Evolutionary conservation across 1,139 yeast species (phyloP).

Genomic region (Debaryomyces psychrophilus): DNA sequence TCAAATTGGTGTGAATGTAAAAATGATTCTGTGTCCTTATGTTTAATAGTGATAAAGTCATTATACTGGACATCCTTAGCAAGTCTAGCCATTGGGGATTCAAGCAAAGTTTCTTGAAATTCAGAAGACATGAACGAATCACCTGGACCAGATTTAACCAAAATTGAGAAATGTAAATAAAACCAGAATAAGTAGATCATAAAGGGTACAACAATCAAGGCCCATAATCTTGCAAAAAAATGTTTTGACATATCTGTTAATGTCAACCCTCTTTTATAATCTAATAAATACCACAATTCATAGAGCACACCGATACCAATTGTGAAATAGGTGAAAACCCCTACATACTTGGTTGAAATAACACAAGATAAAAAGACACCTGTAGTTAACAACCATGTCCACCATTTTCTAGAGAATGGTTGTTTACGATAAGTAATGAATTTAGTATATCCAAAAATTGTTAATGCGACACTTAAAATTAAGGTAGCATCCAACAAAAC

Average conservation of each 20-base stretch:
- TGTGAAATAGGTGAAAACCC: conserved; percentile 85
- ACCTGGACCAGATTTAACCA: conserved; percentile 91
- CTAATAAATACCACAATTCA: conserved; percentile 87
- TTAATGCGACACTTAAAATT: conserved; percentile 75
- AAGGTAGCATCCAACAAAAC: conserved; percentile 90
- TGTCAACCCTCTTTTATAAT: conserved; percentile 68
- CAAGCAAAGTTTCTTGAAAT: conserved; percentile 89
- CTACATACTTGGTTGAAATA: conserved; percentile 93
- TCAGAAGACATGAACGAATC: conserved; percentile 91
- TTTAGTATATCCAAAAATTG: conserved; percentile 76
- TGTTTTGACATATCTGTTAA: conserved; percentile 64
- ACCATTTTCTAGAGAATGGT: conserved; percentile 78
- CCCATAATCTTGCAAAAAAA: conserved; percentile 72
- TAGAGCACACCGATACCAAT: conserved; percentile 83
- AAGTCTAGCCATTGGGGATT: conserved; percentile 72
- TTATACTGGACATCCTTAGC: conserved; percentile 74
- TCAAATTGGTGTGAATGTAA: conserved; percentile 76
- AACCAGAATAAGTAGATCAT: conserved; percentile 88
- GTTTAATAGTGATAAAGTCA: conserved; percentile 76
- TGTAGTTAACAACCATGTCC: conserved; percentile 81
- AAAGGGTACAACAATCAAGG: conserved; percentile 81
- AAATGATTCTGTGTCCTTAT: conserved; percentile 71
- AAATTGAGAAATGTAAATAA: conserved; percentile 81
- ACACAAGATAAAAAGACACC: conserved; percentile 89
- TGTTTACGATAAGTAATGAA: conserved; percentile 70